Conservation (phyloP, 345 rosid species). For the Citrus reticulata region DNA sequence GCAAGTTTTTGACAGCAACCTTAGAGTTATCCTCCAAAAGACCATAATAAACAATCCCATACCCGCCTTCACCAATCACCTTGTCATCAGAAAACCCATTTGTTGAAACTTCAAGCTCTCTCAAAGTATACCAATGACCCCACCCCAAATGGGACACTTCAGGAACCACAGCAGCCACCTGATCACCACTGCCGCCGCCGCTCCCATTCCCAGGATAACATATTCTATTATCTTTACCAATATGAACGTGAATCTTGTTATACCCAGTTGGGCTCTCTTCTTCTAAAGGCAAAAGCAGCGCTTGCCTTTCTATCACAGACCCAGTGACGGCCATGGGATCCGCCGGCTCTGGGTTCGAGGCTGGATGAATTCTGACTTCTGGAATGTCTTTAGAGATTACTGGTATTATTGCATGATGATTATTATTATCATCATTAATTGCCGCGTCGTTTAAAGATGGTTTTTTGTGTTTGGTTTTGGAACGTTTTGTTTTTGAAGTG, state of each 20-base stretch:
- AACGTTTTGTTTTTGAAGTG: slow-evolving; percentile 60
- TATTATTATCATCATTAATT: background rate
- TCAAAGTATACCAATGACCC: slow-evolving; percentile 61
- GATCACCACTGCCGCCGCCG: slow-evolving; percentile 26
- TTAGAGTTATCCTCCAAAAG: slow-evolving; percentile 57
- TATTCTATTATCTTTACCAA: slow-evolving; percentile 53
- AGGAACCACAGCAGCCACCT: slow-evolving; percentile 37
- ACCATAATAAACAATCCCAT: slow-evolving; percentile 89
- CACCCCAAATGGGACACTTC: slow-evolving; percentile 61
- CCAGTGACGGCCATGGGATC: slow-evolving; percentile 25
- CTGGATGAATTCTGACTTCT: slow-evolving; percentile 43
- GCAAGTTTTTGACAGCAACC: slow-evolving; percentile 87
- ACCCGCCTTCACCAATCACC: slow-evolving; percentile 93
- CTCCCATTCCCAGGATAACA: slow-evolving; percentile 42
- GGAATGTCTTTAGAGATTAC: slow-evolving; percentile 73
- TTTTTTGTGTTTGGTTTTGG: slow-evolving; percentile 28
- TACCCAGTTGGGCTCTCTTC: slow-evolving; percentile 42
- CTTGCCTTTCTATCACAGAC: slow-evolving; percentile 24
- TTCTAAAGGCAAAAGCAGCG: slow-evolving; percentile 34
- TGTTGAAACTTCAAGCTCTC: slow-evolving; percentile 80
- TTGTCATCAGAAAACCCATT: slow-evolving; percentile 71
- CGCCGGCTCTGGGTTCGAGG: slow-evolving; percentile 26
- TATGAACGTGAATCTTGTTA: slow-evolving; percentile 49
- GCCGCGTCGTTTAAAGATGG: slow-evolving; percentile 21
- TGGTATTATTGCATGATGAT: slow-evolving; percentile 29